Conservation (phyloP, 495 filamentous ascomycete species). For the Neurospora sp. region DNA sequence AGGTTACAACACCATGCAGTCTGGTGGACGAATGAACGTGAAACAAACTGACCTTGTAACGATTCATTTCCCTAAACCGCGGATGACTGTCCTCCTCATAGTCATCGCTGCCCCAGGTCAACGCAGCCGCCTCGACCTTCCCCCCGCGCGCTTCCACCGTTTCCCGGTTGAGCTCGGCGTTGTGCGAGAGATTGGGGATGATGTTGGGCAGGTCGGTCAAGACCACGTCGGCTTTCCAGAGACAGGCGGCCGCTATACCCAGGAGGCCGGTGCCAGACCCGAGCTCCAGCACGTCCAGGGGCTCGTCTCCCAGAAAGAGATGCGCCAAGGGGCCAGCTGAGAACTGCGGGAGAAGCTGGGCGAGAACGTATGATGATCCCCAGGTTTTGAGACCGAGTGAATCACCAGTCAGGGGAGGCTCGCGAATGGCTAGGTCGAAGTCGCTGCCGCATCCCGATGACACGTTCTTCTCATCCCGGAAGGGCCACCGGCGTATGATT, state of each 20-base stretch:
- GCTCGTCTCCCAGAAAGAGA: slow-evolving; percentile 17
- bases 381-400: slow-evolving; percentile 89
- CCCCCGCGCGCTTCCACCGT: slow-evolving; percentile 27
- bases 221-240: slow-evolving; percentile 30
- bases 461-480: slow-evolving; percentile 24
- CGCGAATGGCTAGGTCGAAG: slow-evolving; percentile 62
- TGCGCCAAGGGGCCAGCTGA: slow-evolving; percentile 25
- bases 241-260: slow-evolving; percentile 39
- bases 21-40: not conserved
- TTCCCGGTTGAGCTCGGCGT: slow-evolving; percentile 27
- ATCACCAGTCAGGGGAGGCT: slow-evolving; percentile 79
- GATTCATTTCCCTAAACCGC: slow-evolving; percentile 22
- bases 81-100: slow-evolving; percentile 22
- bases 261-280: slow-evolving; percentile 58
- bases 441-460: not conserved
- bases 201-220: slow-evolving; percentile 40
- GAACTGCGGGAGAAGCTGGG: slow-evolving; percentile 54
- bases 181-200: slow-evolving; percentile 33
- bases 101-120: slow-evolving; percentile 29
- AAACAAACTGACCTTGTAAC: slow-evolving; percentile 26
- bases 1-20: not conserved
- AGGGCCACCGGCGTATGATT: slow-evolving; percentile 62
- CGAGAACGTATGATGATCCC: slow-evolving; percentile 78
- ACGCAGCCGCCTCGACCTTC: slow-evolving; percentile 20
- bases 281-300: slow-evolving; percentile 42